Conservation (phyloP, 2,329 filamentous ascomycete species). For the Sporothrix protearum region DNA sequence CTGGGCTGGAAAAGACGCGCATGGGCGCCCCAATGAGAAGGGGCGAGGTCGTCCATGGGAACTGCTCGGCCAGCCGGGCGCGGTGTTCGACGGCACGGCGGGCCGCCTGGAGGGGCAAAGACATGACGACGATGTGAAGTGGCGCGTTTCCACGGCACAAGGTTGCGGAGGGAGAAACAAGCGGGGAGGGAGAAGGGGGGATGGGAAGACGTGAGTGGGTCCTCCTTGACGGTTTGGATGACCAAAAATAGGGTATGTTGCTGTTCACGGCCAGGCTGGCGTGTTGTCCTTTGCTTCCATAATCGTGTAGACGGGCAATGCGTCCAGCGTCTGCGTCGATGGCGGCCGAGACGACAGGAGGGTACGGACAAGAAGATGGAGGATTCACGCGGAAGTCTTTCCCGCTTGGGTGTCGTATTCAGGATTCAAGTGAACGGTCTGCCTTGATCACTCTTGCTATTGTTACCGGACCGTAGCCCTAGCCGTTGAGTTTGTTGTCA, state of each 20-base stretch:
- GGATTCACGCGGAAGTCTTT: background rate
- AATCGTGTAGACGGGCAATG: background rate
- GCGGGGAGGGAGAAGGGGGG: background rate
- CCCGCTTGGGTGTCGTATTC: background rate
- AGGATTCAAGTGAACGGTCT: background rate
- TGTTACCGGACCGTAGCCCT: background rate
- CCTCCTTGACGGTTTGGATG: background rate
- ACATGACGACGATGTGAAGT: background rate
- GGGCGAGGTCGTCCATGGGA: constrained; percentile 39
- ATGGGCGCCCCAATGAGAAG: constrained; percentile 44
- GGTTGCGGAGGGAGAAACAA: too few species aligned
- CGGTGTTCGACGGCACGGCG: constrained; percentile 22
- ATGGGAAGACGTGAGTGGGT: background rate
- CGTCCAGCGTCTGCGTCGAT: background rate
- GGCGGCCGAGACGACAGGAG: background rate
- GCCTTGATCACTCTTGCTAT: background rate
- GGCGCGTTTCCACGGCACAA: background rate
- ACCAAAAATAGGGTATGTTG: background rate
- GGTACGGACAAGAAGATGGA: background rate
- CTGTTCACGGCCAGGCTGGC: background rate
- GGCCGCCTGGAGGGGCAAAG: constrained; percentile 16
- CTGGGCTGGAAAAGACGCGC: constrained; percentile 38
- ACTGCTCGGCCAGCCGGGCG: constrained; percentile 29
- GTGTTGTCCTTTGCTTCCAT: background rate
- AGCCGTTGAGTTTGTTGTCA: background rate